Base-by-base conservation (phyloP, 2,329 filamentous ascomycete species). In the Leptographium procerum region DNA sequence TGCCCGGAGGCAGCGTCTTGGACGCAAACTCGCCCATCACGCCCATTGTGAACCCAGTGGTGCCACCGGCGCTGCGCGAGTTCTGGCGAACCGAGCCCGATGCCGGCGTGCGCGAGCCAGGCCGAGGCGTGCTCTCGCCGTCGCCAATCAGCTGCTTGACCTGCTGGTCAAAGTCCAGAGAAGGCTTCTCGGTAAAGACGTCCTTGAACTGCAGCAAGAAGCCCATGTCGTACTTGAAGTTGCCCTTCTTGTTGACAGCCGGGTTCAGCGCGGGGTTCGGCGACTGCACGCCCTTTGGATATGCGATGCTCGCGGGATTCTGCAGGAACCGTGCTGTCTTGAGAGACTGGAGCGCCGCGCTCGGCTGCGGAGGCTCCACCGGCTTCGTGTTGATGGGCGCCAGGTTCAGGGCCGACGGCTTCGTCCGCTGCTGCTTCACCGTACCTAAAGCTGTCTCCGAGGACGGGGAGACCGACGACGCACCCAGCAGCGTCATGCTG, bases 141-240 rank as follows among this genome's bases (percentile, higher is more conserved):
- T 96, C 91, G 59, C 92, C 92, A 64, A 99, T 85, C 72, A 77
- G 87, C 79, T 74, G 88, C 86, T 81, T 92, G 80, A 99, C 85
- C 68, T 94, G 91, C 64, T 86, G 80, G 69, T 95, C 88, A 83
- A 96, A 99, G 69, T 97, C 92, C 50, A 91, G 73, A 0, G 91
- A 95, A 16, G 94, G 94, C 75, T 96, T 95, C 77, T 99, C 94
- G 62, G 90, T 95, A 75, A 96, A 99, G 24, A 96, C 90, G 66
- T 83, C 83, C 75, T 96, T 89, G 80, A 99, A 99, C 70, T 99
- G 94, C 33, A 99, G 80, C 74, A 99, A 77, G 78, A 99, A 99
- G 66, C 87, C 86, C 67, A 91, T 89, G 74, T 97, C 91, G 72
- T 99, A 99, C 71, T 95, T 91, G 77, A 95, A 95, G 48, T 84